A percentile compares a stretch with the other conserved stretches of the same genome.
Conservation (phyloP, 176 grass and related monocot genomes). For the Typha latifolia region DNA sequence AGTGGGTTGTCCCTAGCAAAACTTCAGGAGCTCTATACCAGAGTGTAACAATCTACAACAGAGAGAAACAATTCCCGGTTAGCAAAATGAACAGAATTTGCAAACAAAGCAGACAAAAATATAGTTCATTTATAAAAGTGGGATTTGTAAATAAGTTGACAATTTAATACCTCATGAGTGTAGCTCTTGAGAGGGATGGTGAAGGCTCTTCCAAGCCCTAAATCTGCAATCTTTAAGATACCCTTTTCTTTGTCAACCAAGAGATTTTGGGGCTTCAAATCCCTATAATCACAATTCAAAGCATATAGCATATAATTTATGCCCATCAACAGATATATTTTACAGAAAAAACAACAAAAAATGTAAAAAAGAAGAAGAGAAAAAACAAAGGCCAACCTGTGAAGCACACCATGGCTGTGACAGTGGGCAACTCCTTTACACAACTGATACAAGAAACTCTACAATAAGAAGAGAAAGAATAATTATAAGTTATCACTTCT, state of each 20-base stretch:
- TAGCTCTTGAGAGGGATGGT: slow-evolving; percentile 92
- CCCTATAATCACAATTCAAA: slow-evolving; percentile 32
- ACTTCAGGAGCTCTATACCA: slow-evolving; percentile 98
- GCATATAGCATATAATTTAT: neutral
- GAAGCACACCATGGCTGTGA: slow-evolving; percentile 42
- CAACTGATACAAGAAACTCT: slow-evolving; percentile 85
- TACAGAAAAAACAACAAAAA: slow-evolving; percentile 3
- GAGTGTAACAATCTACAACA: slow-evolving; percentile 74
- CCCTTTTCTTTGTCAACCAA: slow-evolving; percentile 96
- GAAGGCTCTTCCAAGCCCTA: slow-evolving; percentile 77
- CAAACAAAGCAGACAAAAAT: neutral
- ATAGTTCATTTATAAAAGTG: neutral
- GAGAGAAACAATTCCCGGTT: neutral
- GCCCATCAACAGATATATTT: no score
- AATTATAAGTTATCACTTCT: no score
- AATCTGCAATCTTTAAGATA: slow-evolving; percentile 88
- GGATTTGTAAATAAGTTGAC: neutral
- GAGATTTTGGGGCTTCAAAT: slow-evolving; percentile 79
- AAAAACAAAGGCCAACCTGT: slow-evolving; percentile 41
- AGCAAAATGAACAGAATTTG: neutral
- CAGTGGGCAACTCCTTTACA: slow-evolving; percentile 5
- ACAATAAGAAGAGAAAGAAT: slow-evolving; percentile 1
- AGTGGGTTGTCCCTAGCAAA: slow-evolving; percentile 76
- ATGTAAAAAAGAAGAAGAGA: neutral
- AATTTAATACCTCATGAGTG: slow-evolving; percentile 69